Evolutionary conservation across 257 asterid genomes (phyloP).

Genomic region (Solanum pimpinellifolium): DNA sequence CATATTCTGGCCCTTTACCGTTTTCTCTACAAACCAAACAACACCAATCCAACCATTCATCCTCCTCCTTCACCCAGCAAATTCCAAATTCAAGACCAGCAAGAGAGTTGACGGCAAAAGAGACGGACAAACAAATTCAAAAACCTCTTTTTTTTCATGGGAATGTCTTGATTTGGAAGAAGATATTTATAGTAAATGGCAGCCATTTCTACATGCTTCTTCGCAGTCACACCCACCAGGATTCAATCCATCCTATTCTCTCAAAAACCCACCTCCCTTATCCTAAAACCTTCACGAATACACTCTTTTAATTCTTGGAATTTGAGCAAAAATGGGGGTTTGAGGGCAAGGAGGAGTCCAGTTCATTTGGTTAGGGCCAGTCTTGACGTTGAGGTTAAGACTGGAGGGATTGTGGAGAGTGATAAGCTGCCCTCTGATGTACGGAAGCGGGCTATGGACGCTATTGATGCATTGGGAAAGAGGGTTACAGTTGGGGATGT

Average conservation of each 20-base stretch:
- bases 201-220: constrained; percentile 47
- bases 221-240: constrained; percentile 17
- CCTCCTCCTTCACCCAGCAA: constrained; percentile 22
- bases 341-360: constrained; percentile 7
- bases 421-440: constrained; percentile 72
- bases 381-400: constrained; percentile 35
- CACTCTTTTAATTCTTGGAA: background rate
- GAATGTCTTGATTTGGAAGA: constrained; percentile 13
- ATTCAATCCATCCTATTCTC: constrained; percentile 14
- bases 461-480: constrained; percentile 72
- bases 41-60: background rate
- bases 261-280: constrained; percentile 8
- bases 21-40: background rate
- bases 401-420: constrained; percentile 80
- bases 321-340: background rate
- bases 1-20: background rate
- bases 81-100: background rate
- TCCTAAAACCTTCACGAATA: constrained; percentile 11
- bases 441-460: constrained; percentile 77
- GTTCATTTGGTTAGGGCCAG: constrained; percentile 47
- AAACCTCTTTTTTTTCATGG: constrained; percentile 18
- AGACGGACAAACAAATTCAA: background rate
- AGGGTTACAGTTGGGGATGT: constrained; percentile 94
- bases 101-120: background rate
- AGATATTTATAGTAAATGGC: constrained; percentile 34